Base-by-base conservation (phyloP, 2,329 filamentous ascomycete genomes). In the Chaetomium sp. region DNA sequence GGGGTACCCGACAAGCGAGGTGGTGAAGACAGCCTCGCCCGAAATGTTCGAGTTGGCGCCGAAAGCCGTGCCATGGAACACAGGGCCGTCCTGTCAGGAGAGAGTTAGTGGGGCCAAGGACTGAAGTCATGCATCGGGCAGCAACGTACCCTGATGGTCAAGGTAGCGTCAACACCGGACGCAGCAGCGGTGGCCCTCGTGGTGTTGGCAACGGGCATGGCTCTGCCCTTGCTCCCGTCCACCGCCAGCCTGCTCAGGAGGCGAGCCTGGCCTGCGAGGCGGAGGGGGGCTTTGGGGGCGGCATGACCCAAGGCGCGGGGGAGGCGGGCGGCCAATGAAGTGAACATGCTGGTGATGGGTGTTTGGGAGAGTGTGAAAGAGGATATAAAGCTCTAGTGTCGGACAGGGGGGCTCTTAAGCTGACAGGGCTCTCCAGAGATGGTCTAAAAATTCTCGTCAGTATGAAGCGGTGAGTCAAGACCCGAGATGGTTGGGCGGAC, bases 21-120 rank as follows among this genome's bases (percentile, higher is more conserved):
- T 98, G 68, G 95, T 98, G 84, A 99, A 99, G 77, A 98, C 95
- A 54, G 95, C 95, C 83, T 99, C 95, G 72, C 95, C 95, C 69
- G 93, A 97, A 76, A 98, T 91, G 84, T 97, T 99, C 78, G 90
- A 87, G 78, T 96, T 95, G 75, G 95, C 95, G 74, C 95, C 95
- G 74, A 98, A 99, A 65, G 94, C 96, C 77, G 91, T 97, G 76
- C 95, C 95, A 73, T 92, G 91, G 83, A 97, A 98, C 75, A 98
- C 90, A 53, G 95, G 95, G 67, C 95, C 95, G 81, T 97, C 92
- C 88, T 93, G 74, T 38, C 66, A 67, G 60, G 57, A 33, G 29
- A 64, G 75, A 73, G 77, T 72, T 74, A 71, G 67, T 57, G 68
- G 63, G 57, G 65, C 61, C 50, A 19, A 27, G 45, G 4, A 13